phyloP scores from a whole-genome alignment of 2,329 filamentous ascomycete genomes.

The Monosporascus cannonballus region DNA sequence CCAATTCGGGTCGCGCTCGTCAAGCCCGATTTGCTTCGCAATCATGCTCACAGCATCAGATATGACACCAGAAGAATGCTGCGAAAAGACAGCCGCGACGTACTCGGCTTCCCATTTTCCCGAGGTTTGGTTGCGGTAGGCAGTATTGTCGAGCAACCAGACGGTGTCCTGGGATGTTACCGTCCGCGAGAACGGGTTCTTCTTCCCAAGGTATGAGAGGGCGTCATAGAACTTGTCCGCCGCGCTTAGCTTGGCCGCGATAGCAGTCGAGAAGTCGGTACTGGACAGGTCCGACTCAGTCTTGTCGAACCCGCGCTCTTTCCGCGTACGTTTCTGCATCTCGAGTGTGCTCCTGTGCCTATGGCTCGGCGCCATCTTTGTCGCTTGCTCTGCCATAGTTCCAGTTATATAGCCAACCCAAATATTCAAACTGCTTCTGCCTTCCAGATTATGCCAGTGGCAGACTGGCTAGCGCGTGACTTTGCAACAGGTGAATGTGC shows the following conservation, averaged over 20 bases:
- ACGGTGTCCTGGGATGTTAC: conserved; percentile 64
- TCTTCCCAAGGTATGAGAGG: conserved; percentile 43
- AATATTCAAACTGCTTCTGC: neutral
- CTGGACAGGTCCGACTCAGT: conserved; percentile 41
- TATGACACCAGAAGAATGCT: conserved; percentile 60
- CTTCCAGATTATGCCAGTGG: neutral
- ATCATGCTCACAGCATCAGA: conserved; percentile 65
- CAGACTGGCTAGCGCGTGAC: too few relatives aligned
- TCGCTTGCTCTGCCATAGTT: neutral
- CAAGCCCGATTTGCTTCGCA: conserved; percentile 62
- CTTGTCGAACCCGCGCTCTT: conserved; percentile 42
- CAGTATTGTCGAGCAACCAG: conserved; percentile 89
- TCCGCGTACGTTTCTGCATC: conserved; percentile 46
- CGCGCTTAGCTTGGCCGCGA: conserved; percentile 11
- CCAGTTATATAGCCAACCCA: neutral
- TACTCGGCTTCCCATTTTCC: conserved; percentile 74
- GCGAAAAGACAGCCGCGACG: conserved; percentile 74
- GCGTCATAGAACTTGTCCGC: conserved; percentile 29
- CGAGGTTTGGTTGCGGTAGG: conserved; percentile 51
- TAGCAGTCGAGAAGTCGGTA: conserved; percentile 24
- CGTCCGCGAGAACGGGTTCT: conserved; percentile 53
- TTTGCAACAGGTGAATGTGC: too few relatives aligned
- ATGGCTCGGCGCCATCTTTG: conserved; percentile 15
- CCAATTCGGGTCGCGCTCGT: conserved; percentile 50
- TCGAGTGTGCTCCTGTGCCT: conserved; percentile 22